These are phyloP conservation scores for Russula earlei DNA, from an alignment of 768 basidiomycete species.

Conservation along the genomic window DNA sequence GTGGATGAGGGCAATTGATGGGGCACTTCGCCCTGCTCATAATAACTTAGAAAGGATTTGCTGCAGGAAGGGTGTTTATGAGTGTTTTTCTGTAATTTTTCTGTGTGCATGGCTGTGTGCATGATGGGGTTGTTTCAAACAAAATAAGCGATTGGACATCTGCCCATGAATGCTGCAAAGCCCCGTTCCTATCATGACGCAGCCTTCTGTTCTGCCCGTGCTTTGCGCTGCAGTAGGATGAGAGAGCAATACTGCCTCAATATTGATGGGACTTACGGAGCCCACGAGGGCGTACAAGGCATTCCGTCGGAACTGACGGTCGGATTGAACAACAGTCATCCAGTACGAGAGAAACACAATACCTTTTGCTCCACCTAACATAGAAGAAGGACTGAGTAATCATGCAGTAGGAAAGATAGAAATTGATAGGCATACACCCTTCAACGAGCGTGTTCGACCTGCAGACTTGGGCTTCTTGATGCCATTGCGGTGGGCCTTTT, in stretches of 20 bases:
- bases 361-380: slow-evolving; percentile 76
- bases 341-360: slow-evolving; percentile 2
- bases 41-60: neutral
- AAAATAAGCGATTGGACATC: neutral
- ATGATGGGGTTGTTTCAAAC: slow-evolving; percentile 15
- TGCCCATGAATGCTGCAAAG: neutral
- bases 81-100: slow-evolving; percentile 24
- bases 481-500: slow-evolving; percentile 97
- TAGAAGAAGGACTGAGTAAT: slow-evolving; percentile 5
- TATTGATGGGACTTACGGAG: slow-evolving; percentile 45
- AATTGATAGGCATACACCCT: slow-evolving; percentile 92
- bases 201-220: slow-evolving; percentile 51
- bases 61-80: neutral
- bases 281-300: slow-evolving; percentile 61
- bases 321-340: slow-evolving; percentile 3
- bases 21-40: neutral
- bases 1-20: neutral
- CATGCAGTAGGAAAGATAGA: slow-evolving; percentile 26
- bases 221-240: slow-evolving; percentile 43
- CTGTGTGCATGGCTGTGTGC: slow-evolving; percentile 10
- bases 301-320: slow-evolving; percentile 73
- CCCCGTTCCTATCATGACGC: slow-evolving; percentile 29
- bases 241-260: neutral
- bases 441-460: slow-evolving; percentile 68
- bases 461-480: slow-evolving; percentile 71